These are phyloP conservation scores for Phytophthora tubulina DNA, from an alignment of 352 stramenopile species.

Conservation along the genomic window DNA sequence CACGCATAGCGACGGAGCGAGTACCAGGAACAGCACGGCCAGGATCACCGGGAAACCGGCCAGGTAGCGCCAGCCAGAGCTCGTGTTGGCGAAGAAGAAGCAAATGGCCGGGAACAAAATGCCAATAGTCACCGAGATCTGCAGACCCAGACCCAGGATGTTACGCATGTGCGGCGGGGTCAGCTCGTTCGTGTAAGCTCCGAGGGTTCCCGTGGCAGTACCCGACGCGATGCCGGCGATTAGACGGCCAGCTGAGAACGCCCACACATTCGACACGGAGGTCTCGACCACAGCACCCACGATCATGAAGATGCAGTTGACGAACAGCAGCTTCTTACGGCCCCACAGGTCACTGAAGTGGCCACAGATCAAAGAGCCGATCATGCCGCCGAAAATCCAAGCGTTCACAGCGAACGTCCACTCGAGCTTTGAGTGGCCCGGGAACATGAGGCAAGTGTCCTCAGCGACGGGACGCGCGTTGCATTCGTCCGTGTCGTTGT, in stretches of 20 bases:
- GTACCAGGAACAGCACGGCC: slow-evolving; percentile 45
- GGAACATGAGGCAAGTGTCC: background rate
- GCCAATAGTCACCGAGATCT: slow-evolving; percentile 36
- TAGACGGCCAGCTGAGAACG: slow-evolving; percentile 27
- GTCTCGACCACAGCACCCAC: slow-evolving; percentile 39
- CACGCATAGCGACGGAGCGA: slow-evolving; percentile 50
- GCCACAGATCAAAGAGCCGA: slow-evolving; percentile 52
- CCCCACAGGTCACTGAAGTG: slow-evolving; percentile 39
- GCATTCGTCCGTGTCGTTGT: slow-evolving; percentile 1
- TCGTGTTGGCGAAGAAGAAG: slow-evolving; percentile 32
- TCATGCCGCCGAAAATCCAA: slow-evolving; percentile 64
- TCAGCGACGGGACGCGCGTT: background rate
- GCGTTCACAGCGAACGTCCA: slow-evolving; percentile 31
- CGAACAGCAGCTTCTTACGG: slow-evolving; percentile 41
- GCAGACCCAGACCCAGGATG: slow-evolving; percentile 40
- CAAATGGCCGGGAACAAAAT: slow-evolving; percentile 32
- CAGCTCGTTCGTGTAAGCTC: slow-evolving; percentile 30
- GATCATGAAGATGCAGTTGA: slow-evolving; percentile 47
- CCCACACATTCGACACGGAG: slow-evolving; percentile 29
- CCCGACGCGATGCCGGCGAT: slow-evolving; percentile 24
- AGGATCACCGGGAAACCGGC: slow-evolving; percentile 44
- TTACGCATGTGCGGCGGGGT: slow-evolving; percentile 27
- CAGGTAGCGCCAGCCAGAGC: slow-evolving; percentile 28
- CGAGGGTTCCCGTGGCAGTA: slow-evolving; percentile 20
- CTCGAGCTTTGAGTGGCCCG: background rate